Conservation (phyloP, 1,284 basidiomycete species). For the Irpex sp. region DNA sequence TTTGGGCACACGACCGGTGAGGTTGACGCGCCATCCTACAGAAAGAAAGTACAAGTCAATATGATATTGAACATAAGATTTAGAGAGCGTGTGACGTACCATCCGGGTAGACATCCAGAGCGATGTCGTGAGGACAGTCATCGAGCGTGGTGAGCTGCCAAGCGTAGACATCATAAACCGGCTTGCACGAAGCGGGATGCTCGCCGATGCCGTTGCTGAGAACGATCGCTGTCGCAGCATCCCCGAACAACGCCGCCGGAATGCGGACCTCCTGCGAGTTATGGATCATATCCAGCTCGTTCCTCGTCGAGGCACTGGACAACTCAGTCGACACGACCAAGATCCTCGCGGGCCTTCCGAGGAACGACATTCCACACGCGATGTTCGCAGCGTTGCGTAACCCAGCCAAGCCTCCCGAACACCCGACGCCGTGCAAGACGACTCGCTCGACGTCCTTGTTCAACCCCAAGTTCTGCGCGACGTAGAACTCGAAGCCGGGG, state of each 20-base stretch:
- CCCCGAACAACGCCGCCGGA: slow-evolving; percentile 7
- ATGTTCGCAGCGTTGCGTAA: slow-evolving; percentile 9
- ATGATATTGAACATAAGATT: too few relatives aligned
- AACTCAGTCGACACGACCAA: slow-evolving; percentile 8
- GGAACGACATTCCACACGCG: neutral
- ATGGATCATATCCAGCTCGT: slow-evolving; percentile 5
- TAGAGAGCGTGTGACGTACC: neutral
- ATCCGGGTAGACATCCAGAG: slow-evolving; percentile 7
- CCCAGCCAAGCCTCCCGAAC: slow-evolving; percentile 9
- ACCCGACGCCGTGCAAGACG: slow-evolving; percentile 11
- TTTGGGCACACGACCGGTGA: slow-evolving; percentile 6
- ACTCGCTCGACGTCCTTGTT: slow-evolving; percentile 7
- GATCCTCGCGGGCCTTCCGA: slow-evolving; percentile 5
- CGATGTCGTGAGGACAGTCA: slow-evolving; percentile 7
- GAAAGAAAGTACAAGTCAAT: too few relatives aligned
- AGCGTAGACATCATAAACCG: slow-evolving; percentile 8
- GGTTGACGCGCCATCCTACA: slow-evolving; percentile 9
- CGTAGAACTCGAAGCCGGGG: slow-evolving; percentile 11
- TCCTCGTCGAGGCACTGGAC: slow-evolving; percentile 1
- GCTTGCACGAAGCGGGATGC: slow-evolving; percentile 2
- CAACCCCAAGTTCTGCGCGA: slow-evolving; percentile 9
- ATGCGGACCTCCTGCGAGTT: slow-evolving; percentile 6
- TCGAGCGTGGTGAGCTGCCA: slow-evolving; percentile 9
- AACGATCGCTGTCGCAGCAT: slow-evolving; percentile 9
- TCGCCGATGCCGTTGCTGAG: slow-evolving; percentile 10